Conservation (phyloP, 352 stramenopile genomes). For the Phytopythium aichiense region DNA sequence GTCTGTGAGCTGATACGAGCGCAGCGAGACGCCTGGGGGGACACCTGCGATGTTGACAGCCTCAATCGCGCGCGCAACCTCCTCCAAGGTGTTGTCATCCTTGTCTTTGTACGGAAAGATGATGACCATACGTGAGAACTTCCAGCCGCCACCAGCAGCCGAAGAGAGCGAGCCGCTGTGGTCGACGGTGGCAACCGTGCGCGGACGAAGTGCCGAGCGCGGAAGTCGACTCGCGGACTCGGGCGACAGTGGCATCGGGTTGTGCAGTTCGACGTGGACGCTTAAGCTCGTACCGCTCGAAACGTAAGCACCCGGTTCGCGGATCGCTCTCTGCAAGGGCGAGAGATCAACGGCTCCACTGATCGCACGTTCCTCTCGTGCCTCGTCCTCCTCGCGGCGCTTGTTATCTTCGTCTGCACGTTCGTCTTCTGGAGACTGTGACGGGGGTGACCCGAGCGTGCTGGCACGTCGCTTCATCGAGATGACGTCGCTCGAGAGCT, state of each 20-base stretch:
- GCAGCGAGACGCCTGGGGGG: constrained; percentile 40
- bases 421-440: neutral
- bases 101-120: constrained; percentile 83
- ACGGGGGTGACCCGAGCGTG: constrained; percentile 29
- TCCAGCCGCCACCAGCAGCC: neutral
- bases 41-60: constrained; percentile 58
- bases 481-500: constrained; percentile 48
- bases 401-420: constrained; percentile 4
- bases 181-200: constrained; percentile 4
- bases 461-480: constrained; percentile 46
- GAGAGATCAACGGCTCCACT: constrained; percentile 21
- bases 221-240: neutral
- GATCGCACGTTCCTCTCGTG: constrained; percentile 4
- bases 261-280: constrained; percentile 39
- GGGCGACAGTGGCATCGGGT: constrained; percentile 16
- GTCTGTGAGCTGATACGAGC: constrained; percentile 75
- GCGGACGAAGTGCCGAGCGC: neutral
- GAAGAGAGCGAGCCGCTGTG: neutral
- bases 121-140: constrained; percentile 76
- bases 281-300: constrained; percentile 33
- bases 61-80: constrained; percentile 54
- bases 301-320: constrained; percentile 57
- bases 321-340: constrained; percentile 36
- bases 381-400: constrained; percentile 19
- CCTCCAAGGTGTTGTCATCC: constrained; percentile 24